Evolutionary conservation across 768 basidiomycete genomes (phyloP), one percentile per base, ranked within the genome.

Genomic region (Podaxis sp.): DNA sequence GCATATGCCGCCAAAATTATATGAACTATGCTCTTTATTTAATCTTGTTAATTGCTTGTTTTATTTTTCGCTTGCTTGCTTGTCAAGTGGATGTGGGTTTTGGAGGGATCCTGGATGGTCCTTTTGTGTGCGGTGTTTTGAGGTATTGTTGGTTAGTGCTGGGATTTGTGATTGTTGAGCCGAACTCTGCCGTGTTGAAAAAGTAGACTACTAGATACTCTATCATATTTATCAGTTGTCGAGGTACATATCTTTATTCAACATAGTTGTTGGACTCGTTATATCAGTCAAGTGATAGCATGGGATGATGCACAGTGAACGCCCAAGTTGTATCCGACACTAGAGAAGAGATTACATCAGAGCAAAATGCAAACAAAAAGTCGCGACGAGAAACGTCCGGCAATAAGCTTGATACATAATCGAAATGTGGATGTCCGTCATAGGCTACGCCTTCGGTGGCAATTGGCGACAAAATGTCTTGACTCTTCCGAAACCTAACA

Each of bases 41-140:
- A 29, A 29, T 37, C 27, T 15, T 56, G 33, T 47, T 50, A 53
- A 51, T 63, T 19, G 2, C 40, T 22, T 29, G 36, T 61, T 40
- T 52, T 37, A 33, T 37, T 40, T 63, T 63, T 63, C 41, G n/a
- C 29, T 63, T 53, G 51, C 50, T 51, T 56, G 55, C 50, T 63
- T 24, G 57, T 51, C 57, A 59, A 59, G 57, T 59, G 57, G 57
- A 59, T 59, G 49, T 59, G 57, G 57, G 57, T 49, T 57, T 47
- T 47, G 57, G 57, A 49, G 55, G 57, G 57, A 47, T 57, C 57
- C 29, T 46, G 25, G 43, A 57, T n/a, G 57, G 29, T 49, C 33
- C 41, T 57, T 41, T 27, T 46, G 38, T 25, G 38, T 24, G 19
- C 17, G n/a, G 40, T 47, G 12, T 46, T 25, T 29, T 25, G n/a